Evolutionary conservation across 2,329 filamentous ascomycete species (phyloP).

Genomic region (Colletotrichum musae): DNA sequence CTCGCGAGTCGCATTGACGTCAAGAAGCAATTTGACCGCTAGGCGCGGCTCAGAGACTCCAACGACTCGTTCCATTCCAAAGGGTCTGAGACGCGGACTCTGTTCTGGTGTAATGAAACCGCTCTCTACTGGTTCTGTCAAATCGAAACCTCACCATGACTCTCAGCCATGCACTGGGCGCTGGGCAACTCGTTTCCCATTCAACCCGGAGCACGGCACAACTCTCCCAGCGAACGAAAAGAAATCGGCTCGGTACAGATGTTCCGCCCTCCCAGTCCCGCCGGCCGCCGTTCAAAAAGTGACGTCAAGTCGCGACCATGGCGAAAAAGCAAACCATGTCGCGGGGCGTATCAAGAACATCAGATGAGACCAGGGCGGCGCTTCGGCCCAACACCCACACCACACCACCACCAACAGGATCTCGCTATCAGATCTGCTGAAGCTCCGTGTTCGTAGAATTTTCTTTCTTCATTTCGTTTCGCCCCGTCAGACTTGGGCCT

Average conservation of each 20-base stretch:
- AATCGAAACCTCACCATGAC: slow-evolving; percentile 25
- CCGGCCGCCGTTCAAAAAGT: background rate
- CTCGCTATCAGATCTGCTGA: background rate
- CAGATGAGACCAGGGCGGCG: slow-evolving; percentile 31
- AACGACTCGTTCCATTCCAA: background rate
- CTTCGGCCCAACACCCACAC: background rate
- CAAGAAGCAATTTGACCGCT: background rate
- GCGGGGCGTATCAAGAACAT: slow-evolving; percentile 27
- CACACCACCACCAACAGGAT: slow-evolving; percentile 2
- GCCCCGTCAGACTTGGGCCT: background rate
- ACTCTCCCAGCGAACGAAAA: background rate
- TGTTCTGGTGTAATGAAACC: slow-evolving; percentile 5
- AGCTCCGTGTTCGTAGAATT: background rate
- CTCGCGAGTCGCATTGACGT: too few relatives aligned
- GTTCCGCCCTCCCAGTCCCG: background rate
- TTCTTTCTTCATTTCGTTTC: slow-evolving; percentile 1
- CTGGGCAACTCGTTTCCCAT: background rate
- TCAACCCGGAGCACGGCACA: background rate
- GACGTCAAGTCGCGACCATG: slow-evolving; percentile 19
- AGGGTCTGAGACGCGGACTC: background rate
- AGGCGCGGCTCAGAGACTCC: background rate
- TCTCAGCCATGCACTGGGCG: slow-evolving; percentile 10
- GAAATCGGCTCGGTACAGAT: slow-evolving; percentile 1
- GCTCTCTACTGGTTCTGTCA: background rate
- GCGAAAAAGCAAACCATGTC: background rate